Percentiles rank a stretch among this genome's conserved stretches.
phyloP scores from a whole-genome alignment of 805 yeast species.

The Wilhelminamyces savonicus region DNA sequence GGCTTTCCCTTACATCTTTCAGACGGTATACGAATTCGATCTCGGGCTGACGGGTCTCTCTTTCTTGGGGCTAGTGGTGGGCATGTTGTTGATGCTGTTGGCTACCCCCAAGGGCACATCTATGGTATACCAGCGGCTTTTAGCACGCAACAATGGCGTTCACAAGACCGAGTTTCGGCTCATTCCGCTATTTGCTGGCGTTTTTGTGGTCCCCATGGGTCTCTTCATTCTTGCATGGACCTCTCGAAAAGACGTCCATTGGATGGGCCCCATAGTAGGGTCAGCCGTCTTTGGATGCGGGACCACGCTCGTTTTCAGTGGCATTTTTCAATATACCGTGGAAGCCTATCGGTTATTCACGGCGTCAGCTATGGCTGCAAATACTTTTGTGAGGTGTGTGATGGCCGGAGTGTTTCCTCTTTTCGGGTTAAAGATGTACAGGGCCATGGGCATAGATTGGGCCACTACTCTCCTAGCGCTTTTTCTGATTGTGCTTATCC shows the following conservation, averaged over 20 bases:
- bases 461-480: constrained; percentile 8
- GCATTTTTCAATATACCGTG: constrained; percentile 9
- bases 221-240: constrained; percentile 11
- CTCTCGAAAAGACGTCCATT: constrained; percentile 5
- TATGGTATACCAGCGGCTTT: constrained; percentile 2
- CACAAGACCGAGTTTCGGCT: constrained; percentile 6
- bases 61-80: constrained; percentile 8
- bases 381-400: constrained; percentile 7
- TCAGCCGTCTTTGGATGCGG: constrained; percentile 7
- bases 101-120: constrained; percentile 4
- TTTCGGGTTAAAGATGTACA: constrained; percentile 9
- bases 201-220: constrained; percentile 9
- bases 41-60: constrained; percentile 7
- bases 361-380: constrained; percentile 11
- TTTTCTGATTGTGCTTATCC: constrained; percentile 5
- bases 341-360: constrained; percentile 9
- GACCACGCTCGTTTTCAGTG: constrained; percentile 8
- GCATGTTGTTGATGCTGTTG: constrained; percentile 5
- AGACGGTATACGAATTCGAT: constrained; percentile 6
- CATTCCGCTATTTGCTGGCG: constrained; percentile 8
- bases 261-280: constrained; percentile 10
- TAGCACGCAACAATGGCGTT: constrained; percentile 4
- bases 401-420: constrained; percentile 8
- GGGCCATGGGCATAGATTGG: constrained; percentile 9
- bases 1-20: constrained; percentile 8